Evolutionary conservation across 139 green algal genomes (phyloP).

Genomic region (Tetradesmus lagerheimii): DNA sequence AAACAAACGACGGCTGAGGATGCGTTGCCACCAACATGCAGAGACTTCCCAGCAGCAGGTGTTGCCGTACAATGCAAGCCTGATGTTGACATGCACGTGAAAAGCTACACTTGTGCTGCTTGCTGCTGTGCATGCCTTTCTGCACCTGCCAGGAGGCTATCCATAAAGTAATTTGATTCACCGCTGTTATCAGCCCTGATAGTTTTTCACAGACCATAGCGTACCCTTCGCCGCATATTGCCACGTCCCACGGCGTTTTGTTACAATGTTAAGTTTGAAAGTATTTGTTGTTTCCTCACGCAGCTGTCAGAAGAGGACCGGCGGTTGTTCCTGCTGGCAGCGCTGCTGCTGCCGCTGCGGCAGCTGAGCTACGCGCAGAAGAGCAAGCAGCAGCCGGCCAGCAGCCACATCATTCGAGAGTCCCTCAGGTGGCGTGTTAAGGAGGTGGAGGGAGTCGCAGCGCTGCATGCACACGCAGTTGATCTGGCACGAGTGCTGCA

Average conservation of each 20-base stretch:
- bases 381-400: conserved; percentile 56
- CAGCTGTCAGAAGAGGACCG: conserved; percentile 69
- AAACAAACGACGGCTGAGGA: too few species aligned
- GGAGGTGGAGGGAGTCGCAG: conserved; percentile 61
- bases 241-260: too few species aligned
- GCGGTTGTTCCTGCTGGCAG: conserved; percentile 76
- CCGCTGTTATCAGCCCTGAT: too few species aligned
- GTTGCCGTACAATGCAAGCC: background rate
- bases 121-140: background rate
- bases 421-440: conserved; percentile 84
- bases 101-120: too few species aligned
- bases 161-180: too few species aligned
- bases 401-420: conserved; percentile 70
- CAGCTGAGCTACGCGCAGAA: conserved; percentile 42
- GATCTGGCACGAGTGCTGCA: conserved; percentile 57
- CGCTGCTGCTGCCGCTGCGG: conserved; percentile 83
- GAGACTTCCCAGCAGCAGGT: background rate
- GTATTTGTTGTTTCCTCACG: background rate
- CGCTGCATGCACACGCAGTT: conserved; percentile 61
- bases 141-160: conserved; percentile 55
- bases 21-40: too few species aligned
- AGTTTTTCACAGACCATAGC: too few species aligned
- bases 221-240: too few species aligned
- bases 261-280: too few species aligned
- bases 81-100: too few species aligned